A percentile compares a stretch with the other conserved stretches of the same genome.
Evolutionary conservation across 2,329 filamentous ascomycete genomes (phyloP).

Genomic region (Aspergillus cejpii): DNA sequence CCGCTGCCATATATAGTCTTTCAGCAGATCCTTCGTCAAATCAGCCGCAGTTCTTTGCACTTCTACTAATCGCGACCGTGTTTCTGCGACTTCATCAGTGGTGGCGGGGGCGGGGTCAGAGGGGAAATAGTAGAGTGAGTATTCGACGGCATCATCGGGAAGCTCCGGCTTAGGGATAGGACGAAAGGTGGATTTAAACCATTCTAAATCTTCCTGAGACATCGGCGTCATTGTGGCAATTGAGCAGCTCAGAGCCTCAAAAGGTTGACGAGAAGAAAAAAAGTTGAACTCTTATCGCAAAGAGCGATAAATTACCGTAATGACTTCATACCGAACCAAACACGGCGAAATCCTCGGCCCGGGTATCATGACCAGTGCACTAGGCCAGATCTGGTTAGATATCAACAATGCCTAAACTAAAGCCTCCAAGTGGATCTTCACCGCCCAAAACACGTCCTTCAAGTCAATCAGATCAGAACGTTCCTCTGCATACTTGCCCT

Average conservation of each 20-base stretch:
- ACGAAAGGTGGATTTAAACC: constrained; percentile 59
- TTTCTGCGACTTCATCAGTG: constrained; percentile 47
- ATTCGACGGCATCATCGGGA: constrained; percentile 80
- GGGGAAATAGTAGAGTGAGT: constrained; percentile 68
- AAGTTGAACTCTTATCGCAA: neutral
- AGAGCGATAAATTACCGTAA: constrained; percentile 16
- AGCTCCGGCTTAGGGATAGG: constrained; percentile 59
- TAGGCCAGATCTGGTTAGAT: constrained; percentile 35
- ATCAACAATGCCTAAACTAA: constrained; percentile 33
- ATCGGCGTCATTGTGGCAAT: constrained; percentile 36
- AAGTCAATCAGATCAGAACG: constrained; percentile 19
- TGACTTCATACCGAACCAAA: constrained; percentile 32
- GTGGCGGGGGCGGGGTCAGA: constrained; percentile 48
- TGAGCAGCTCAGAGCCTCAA: neutral
- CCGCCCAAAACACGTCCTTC: constrained; percentile 35
- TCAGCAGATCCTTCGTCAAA: constrained; percentile 59
- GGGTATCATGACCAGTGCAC: constrained; percentile 14
- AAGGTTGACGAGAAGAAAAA: neutral
- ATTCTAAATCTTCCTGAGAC: constrained; percentile 54
- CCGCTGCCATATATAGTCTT: constrained; percentile 91
- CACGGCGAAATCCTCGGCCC: constrained; percentile 24
- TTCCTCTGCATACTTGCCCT: constrained; percentile 7
- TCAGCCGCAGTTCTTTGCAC: constrained; percentile 63
- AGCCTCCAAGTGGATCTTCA: constrained; percentile 16
- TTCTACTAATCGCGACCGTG: constrained; percentile 58